A percentile compares a stretch with the other conserved stretches of the same genome.
phyloP scores from a whole-genome alignment of 345 rosid species.

The Eucalyptus pumila region DNA sequence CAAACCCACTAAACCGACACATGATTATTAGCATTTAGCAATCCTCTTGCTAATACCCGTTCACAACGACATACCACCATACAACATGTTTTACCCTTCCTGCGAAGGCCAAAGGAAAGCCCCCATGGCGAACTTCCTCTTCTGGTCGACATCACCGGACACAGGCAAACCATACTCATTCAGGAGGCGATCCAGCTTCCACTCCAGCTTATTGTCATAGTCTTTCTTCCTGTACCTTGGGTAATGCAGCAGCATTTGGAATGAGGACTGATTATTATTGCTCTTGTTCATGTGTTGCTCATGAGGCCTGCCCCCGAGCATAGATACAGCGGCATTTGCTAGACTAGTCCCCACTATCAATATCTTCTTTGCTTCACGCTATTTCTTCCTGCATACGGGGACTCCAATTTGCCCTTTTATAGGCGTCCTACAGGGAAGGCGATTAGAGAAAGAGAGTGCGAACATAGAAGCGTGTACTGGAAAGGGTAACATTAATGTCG shows the following conservation, averaged over 20 bases:
- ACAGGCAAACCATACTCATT: constrained; percentile 32
- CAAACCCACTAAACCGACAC: not conserved
- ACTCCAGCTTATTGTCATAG: constrained; percentile 46
- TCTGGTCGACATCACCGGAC: constrained; percentile 29
- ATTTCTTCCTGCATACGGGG: not conserved
- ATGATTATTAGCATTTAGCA: not conserved
- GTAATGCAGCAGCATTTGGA: constrained; percentile 49
- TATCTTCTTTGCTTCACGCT: not conserved
- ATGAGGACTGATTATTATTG: not conserved
- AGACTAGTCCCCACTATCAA: constrained; percentile 4
- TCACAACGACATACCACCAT: not conserved
- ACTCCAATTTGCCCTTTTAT: not conserved
- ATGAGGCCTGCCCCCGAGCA: not conserved
- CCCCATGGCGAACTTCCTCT: constrained; percentile 46
- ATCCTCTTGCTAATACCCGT: not conserved
- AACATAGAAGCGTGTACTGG: not conserved
- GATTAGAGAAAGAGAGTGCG: not conserved
- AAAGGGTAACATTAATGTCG: constrained; percentile 3
- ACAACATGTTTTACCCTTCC: not conserved
- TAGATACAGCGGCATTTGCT: not conserved
- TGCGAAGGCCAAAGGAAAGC: constrained; percentile 48
- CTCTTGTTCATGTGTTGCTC: not conserved
- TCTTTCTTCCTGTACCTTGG: constrained; percentile 36
- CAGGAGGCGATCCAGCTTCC: constrained; percentile 35
- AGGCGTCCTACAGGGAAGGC: not conserved